phyloP scores from a whole-genome alignment of 73 alveolate genomes.

The Paramecium biaurelia region DNA sequence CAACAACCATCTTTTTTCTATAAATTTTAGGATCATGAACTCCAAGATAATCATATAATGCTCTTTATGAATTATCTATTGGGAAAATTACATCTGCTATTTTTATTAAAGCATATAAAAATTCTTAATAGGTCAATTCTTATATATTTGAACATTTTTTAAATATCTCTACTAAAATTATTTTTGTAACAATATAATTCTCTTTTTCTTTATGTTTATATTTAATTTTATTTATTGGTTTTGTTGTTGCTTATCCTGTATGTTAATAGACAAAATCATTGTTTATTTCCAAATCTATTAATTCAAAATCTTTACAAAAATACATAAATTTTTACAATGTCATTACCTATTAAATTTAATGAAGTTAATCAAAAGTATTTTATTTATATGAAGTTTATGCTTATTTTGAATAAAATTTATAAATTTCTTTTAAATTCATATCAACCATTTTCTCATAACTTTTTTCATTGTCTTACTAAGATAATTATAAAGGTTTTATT shows the following conservation, averaged over 20 bases:
- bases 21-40: constrained; percentile 14
- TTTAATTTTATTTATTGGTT: background rate
- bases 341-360: background rate
- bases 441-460: background rate
- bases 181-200: background rate
- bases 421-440: constrained; percentile 10
- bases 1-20: constrained; percentile 27
- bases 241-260: background rate
- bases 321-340: constrained; percentile 25
- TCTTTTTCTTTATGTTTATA: background rate
- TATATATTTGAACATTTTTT: background rate
- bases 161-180: background rate
- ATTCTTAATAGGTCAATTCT: background rate
- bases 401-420: constrained; percentile 18
- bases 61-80: background rate
- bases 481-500: background rate
- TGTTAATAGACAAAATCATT: background rate
- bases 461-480: background rate
- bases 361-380: constrained; percentile 32
- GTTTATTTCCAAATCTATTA: constrained; percentile 20
- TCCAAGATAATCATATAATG: constrained; percentile 8
- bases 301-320: constrained; percentile 33
- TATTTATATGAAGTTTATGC: background rate
- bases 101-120: background rate
- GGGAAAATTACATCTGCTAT: background rate